These are phyloP conservation scores for Albifimbria verrucaria DNA, from an alignment of 2,329 filamentous ascomycete species.

Conservation along the genomic window DNA sequence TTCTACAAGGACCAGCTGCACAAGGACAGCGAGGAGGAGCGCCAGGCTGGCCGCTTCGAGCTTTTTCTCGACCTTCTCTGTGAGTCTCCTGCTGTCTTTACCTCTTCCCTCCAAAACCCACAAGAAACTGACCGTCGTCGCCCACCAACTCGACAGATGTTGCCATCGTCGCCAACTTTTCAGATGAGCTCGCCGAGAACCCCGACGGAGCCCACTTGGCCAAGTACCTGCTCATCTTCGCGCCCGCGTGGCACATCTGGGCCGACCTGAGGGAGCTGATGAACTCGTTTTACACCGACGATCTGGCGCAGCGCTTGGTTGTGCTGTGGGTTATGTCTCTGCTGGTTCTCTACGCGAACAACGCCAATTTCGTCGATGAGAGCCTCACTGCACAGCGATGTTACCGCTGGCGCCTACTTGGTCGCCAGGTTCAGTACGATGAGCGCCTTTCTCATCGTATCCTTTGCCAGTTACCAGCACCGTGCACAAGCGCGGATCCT, in stretches of 20 bases:
- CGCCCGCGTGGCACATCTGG: slow-evolving; percentile 49
- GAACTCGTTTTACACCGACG: slow-evolving; percentile 51
- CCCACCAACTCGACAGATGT: slow-evolving; percentile 31
- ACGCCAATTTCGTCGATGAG: slow-evolving; percentile 39
- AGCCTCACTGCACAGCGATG: slow-evolving; percentile 41
- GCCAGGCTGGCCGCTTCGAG: slow-evolving; percentile 44
- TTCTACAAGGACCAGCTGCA: slow-evolving; percentile 38
- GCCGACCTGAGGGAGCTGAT: slow-evolving; percentile 46
- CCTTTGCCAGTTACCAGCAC: slow-evolving; percentile 45
- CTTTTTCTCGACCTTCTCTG: slow-evolving; percentile 48
- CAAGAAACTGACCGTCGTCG: slow-evolving; percentile 6
- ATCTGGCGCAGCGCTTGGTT: slow-evolving; percentile 41
- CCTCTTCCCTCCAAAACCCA: not conserved
- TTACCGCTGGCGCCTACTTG: slow-evolving; percentile 43
- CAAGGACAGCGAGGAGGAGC: slow-evolving; percentile 39
- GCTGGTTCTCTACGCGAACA: slow-evolving; percentile 46
- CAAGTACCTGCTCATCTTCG: slow-evolving; percentile 46
- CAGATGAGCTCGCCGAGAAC: slow-evolving; percentile 43
- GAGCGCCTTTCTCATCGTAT: slow-evolving; percentile 37
- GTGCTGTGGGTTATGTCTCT: slow-evolving; percentile 50
- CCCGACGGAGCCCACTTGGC: slow-evolving; percentile 39
- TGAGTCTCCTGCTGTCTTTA: slow-evolving; percentile 11
- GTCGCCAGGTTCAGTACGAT: slow-evolving; percentile 39
- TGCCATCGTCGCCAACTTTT: slow-evolving; percentile 48
- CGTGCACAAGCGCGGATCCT: slow-evolving; percentile 41